A percentile compares a stretch with the other conserved stretches of the same genome.
Conservation (phyloP, 2,329 filamentous ascomycete species). For the Talaromyces sp. region DNA sequence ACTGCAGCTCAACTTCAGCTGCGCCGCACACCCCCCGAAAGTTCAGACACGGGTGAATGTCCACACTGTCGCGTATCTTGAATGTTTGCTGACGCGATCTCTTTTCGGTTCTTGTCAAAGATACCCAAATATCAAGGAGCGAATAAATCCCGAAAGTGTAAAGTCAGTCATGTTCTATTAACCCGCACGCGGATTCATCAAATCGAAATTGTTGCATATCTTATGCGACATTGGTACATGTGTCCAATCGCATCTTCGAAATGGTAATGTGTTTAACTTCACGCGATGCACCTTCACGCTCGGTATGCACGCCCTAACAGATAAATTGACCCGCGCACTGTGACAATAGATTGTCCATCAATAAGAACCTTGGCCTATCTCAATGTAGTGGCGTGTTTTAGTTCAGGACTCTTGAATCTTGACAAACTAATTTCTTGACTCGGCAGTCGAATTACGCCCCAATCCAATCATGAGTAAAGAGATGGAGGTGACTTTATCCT, state of each 20-base stretch:
- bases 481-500: neutral
- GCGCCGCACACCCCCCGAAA: neutral
- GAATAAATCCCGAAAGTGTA: neutral
- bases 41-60: neutral
- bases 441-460: neutral
- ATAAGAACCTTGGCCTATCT: neutral
- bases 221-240: no score
- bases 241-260: neutral
- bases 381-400: neutral
- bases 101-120: neutral
- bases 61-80: neutral
- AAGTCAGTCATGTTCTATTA: neutral
- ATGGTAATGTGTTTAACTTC: neutral
- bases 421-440: neutral
- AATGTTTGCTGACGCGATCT: neutral
- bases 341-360: neutral
- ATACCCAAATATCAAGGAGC: neutral
- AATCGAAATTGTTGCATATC: neutral
- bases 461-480: neutral
- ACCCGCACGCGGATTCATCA: neutral
- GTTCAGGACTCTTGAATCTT: neutral
- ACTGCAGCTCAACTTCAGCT: neutral
- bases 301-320: neutral
- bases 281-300: neutral
- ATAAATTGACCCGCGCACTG: neutral